Evolutionary conservation across 352 stramenopile species (phyloP).

Genomic region (Nothophytophthora sp.): DNA sequence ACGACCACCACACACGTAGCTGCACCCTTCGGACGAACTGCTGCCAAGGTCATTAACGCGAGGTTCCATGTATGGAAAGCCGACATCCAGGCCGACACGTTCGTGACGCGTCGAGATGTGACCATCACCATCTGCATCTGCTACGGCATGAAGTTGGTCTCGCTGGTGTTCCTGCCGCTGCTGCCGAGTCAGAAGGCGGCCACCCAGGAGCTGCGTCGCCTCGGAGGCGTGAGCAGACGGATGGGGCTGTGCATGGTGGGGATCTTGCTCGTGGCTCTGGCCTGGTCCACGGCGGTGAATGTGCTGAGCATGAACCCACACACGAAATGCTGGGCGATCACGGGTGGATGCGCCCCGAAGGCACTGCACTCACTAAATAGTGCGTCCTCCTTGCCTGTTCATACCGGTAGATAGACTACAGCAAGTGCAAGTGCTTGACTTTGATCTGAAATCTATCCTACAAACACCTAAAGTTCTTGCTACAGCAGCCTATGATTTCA

Average conservation of each 20-base stretch:
- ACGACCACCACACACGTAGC: slow-evolving; percentile 53
- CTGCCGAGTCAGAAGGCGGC: slow-evolving; percentile 43
- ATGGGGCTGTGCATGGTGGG: slow-evolving; percentile 37
- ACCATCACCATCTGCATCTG: slow-evolving; percentile 57
- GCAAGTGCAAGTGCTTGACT: too few relatives aligned
- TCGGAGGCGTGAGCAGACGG: slow-evolving; percentile 40
- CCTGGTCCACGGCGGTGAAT: slow-evolving; percentile 52
- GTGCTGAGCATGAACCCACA: slow-evolving; percentile 53
- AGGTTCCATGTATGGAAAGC: slow-evolving; percentile 55
- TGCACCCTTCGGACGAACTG: slow-evolving; percentile 41
- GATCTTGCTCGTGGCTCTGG: slow-evolving; percentile 34
- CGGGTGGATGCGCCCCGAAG: slow-evolving; percentile 45
- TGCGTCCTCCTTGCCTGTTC: neutral
- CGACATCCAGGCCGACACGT: slow-evolving; percentile 47
- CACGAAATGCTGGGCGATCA: slow-evolving; percentile 72
- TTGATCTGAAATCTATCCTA: too few relatives aligned
- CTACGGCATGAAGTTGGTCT: slow-evolving; percentile 57
- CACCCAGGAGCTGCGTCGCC: slow-evolving; percentile 34
- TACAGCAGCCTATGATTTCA: too few relatives aligned
- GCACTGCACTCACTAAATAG: slow-evolving; percentile 3
- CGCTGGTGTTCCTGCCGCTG: slow-evolving; percentile 46
- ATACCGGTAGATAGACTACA: too few relatives aligned
- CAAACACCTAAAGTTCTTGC: too few relatives aligned
- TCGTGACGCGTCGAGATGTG: slow-evolving; percentile 50
- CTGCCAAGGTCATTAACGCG: slow-evolving; percentile 59